A percentile compares a stretch with the other conserved stretches of the same genome.
Evolutionary conservation across 148 eudicot species (phyloP).

Genomic region (Camellia sinensis): DNA sequence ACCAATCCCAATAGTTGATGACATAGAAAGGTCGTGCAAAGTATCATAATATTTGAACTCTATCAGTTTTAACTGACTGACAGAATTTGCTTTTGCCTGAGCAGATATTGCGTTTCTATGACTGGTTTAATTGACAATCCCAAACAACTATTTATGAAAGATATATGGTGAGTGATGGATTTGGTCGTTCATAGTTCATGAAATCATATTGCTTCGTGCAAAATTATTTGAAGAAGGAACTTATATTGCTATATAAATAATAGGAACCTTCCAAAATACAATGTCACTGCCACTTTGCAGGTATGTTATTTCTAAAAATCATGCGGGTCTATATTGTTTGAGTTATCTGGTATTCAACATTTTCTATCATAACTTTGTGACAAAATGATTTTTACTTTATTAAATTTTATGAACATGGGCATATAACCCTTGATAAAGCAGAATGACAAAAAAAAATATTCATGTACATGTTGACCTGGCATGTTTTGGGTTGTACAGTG

Average conservation of each 20-base stretch:
- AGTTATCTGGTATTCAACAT: neutral
- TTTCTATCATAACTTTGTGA: neutral
- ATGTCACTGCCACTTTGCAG: constrained; percentile 78
- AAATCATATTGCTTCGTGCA: constrained; percentile 2
- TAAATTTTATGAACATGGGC: neutral
- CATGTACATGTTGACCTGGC: neutral
- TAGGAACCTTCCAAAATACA: constrained; percentile 82
- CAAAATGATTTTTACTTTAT: neutral
- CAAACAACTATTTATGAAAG: constrained; percentile 71
- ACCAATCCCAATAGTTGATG: constrained; percentile 82
- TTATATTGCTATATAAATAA: constrained; percentile 17
- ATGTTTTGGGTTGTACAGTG: constrained; percentile 42
- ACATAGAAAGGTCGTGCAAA: constrained; percentile 54
- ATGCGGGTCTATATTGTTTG: neutral
- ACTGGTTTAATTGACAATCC: constrained; percentile 50
- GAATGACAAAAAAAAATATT: neutral
- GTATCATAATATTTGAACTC: neutral
- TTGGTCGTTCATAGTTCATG: constrained; percentile 1
- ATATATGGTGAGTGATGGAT: constrained; percentile 54
- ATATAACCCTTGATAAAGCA: too few species aligned
- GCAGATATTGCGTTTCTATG: constrained; percentile 68
- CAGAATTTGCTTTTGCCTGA: constrained; percentile 14
- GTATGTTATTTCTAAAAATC: constrained; percentile 27
- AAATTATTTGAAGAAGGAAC: constrained; percentile 16
- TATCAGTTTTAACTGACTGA: constrained; percentile 11